phyloP scores from a whole-genome alignment of 129 eudicot genomes.

The Oenanthe sinensis region DNA sequence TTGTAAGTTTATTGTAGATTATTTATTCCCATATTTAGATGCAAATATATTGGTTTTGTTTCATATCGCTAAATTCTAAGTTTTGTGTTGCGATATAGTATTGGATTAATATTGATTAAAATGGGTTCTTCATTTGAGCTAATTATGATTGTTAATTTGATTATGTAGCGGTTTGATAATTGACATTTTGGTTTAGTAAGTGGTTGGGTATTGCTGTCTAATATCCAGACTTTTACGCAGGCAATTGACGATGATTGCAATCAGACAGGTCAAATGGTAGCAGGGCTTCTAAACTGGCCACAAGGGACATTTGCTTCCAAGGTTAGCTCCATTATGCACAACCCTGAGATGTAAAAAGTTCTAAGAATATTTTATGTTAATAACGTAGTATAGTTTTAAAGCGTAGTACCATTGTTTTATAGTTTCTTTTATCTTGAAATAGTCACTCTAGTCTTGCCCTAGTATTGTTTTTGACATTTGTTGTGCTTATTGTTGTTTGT shows the following conservation, averaged over 20 bases:
- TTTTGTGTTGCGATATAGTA: neutral
- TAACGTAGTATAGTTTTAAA: neutral
- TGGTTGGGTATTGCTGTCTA: neutral
- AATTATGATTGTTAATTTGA: neutral
- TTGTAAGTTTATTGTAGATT: neutral
- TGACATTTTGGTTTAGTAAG: neutral
- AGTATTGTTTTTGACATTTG: neutral
- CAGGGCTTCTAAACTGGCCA: constrained; percentile 90
- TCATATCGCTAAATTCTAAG: too few relatives aligned
- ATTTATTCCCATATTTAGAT: neutral
- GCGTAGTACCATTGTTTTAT: neutral
- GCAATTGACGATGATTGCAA: constrained; percentile 98
- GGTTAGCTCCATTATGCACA: constrained; percentile 33
- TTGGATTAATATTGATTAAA: neutral
- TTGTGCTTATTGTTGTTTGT: neutral
- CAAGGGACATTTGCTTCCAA: constrained; percentile 98
- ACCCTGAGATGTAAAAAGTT: neutral
- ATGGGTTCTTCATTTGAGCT: neutral
- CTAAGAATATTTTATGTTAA: neutral
- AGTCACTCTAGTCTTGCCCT: neutral
- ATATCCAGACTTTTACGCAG: constrained; percentile 21
- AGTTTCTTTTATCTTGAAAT: neutral
- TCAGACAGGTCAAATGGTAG: constrained; percentile 96
- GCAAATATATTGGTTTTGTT: neutral
- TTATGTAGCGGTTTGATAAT: neutral